Percentiles rank a stretch among this genome's conserved stretches.
Evolutionary conservation across 352 stramenopile species (phyloP).

Genomic region (Globisporangium paddicum): DNA sequence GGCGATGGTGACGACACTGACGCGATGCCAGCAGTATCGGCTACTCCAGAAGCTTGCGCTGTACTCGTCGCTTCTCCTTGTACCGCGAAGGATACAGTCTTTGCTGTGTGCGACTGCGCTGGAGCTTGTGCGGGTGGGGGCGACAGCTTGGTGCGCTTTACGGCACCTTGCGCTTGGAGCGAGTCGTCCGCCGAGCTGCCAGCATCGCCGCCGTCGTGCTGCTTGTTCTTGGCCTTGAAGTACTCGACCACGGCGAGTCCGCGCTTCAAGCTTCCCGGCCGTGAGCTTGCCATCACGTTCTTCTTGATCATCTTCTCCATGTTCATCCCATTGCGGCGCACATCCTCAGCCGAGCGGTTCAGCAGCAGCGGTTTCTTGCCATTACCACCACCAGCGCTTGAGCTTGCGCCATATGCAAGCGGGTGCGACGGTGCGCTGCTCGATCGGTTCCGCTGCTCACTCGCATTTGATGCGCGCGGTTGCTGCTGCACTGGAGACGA

Average conservation of each 20-base stretch:
- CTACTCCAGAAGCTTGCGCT: background rate
- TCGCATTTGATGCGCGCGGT: background rate
- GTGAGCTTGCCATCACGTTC: conserved; percentile 52
- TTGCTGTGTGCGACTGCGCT: background rate
- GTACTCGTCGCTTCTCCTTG: background rate
- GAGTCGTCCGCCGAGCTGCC: conserved; percentile 3
- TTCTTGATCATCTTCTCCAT: conserved; percentile 89
- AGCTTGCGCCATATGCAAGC: background rate
- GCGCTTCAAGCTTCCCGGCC: conserved; percentile 54
- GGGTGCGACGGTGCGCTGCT: background rate
- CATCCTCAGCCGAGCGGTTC: conserved; percentile 34
- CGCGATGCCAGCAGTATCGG: background rate
- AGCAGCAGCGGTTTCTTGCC: conserved; percentile 16
- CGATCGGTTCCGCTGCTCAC: conserved; percentile 4
- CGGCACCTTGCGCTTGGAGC: background rate
- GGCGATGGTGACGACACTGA: conserved; percentile 11
- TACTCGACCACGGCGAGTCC: conserved; percentile 67
- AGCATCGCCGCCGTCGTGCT: conserved; percentile 17
- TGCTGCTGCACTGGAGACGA: conserved; percentile 10
- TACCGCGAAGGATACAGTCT: conserved; percentile 2
- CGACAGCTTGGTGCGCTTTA: conserved; percentile 11
- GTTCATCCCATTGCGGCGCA: conserved; percentile 61
- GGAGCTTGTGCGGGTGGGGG: background rate
- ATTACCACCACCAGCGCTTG: background rate
- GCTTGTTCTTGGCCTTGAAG: conserved; percentile 64